A percentile compares a stretch with the other conserved stretches of the same genome.
Evolutionary conservation across 106 monocot species (phyloP).

Genomic region (Dactylorhiza incarnata): DNA sequence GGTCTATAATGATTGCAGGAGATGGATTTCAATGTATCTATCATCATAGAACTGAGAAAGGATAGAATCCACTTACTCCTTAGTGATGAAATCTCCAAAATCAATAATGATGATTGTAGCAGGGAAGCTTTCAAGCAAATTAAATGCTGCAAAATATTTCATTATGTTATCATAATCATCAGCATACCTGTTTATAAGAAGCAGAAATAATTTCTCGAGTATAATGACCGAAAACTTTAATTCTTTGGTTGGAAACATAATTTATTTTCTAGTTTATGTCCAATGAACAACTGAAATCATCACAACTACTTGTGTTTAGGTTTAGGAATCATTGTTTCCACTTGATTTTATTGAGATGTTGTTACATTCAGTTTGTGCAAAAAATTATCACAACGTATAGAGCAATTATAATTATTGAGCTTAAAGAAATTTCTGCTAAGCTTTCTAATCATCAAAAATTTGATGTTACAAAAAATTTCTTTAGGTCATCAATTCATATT

Average conservation of each 20-base stretch:
- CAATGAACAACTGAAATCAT: neutral
- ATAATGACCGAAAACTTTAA: neutral
- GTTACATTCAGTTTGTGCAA: neutral
- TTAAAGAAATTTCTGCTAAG: too few species aligned
- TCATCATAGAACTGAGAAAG: neutral
- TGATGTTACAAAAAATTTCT: too few species aligned
- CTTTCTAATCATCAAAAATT: too few species aligned
- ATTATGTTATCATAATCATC: conserved; percentile 71
- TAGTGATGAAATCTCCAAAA: conserved; percentile 76
- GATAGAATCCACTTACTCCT: conserved; percentile 28
- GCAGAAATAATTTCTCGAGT: conserved; percentile 5
- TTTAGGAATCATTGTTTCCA: neutral
- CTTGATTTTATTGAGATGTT: neutral
- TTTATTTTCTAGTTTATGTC: neutral
- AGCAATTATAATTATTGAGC: too few species aligned
- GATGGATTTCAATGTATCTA: too few species aligned
- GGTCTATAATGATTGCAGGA: too few species aligned
- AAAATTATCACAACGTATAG: neutral
- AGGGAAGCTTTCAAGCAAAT: conserved; percentile 56
- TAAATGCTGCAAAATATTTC: conserved; percentile 95
- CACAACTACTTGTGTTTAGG: neutral
- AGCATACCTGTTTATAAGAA: conserved; percentile 49
- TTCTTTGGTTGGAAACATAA: neutral
- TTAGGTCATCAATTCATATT: too few species aligned
- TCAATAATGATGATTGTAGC: conserved; percentile 77